phyloP scores from a whole-genome alignment of 2,329 filamentous ascomycete species.

The Periglandula ipomoeae region DNA sequence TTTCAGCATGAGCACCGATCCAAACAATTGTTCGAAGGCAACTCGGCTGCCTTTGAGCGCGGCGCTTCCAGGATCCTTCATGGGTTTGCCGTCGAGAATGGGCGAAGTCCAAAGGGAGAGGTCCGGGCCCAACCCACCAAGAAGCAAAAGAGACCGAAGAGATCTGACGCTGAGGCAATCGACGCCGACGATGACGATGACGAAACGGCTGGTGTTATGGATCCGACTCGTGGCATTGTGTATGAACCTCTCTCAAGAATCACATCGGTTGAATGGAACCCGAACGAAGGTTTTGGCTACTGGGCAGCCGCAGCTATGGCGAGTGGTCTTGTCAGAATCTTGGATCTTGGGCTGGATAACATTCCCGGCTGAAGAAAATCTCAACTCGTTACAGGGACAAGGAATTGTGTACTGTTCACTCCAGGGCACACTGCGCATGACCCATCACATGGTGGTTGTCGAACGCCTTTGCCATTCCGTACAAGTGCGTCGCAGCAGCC shows the following conservation, averaged over 20 bases:
- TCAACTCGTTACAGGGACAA: neutral
- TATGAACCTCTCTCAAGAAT: conserved; percentile 56
- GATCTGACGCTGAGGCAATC: conserved; percentile 17
- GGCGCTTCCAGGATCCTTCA: conserved; percentile 42
- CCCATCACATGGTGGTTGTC: conserved; percentile 66
- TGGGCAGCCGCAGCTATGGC: conserved; percentile 60
- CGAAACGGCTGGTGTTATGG: conserved; percentile 21
- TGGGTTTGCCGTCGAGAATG: conserved; percentile 41
- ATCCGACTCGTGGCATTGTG: conserved; percentile 37
- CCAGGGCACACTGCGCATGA: conserved; percentile 38
- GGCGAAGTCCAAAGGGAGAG: conserved; percentile 35
- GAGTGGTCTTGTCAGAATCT: conserved; percentile 56
- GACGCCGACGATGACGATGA: conserved; percentile 21
- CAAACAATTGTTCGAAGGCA: conserved; percentile 18
- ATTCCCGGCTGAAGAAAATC: conserved; percentile 3
- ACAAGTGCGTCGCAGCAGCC: conserved; percentile 73
- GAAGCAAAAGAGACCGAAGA: conserved; percentile 27
- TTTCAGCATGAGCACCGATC: conserved; percentile 46
- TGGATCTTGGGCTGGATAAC: conserved; percentile 51
- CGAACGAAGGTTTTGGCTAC: conserved; percentile 53
- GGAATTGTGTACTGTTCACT: conserved; percentile 5
- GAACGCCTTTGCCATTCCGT: conserved; percentile 74
- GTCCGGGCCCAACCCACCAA: conserved; percentile 27
- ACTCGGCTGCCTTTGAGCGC: conserved; percentile 23
- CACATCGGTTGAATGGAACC: conserved; percentile 58